Percentiles rank a stretch among this genome's conserved stretches.
phyloP scores from a whole-genome alignment of 768 basidiomycete genomes.

The Termitomyces sp. region DNA sequence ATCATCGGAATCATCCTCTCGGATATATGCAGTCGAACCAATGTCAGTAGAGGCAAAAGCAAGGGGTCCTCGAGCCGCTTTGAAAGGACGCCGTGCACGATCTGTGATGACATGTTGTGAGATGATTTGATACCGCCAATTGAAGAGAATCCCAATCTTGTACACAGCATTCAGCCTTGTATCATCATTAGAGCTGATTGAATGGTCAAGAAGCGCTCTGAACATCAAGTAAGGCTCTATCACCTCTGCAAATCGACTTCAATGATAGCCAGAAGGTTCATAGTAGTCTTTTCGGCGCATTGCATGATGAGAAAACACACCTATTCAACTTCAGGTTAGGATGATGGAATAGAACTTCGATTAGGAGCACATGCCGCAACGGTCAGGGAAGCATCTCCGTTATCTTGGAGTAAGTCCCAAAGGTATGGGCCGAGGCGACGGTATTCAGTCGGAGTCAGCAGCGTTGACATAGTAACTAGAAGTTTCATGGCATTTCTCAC shows the following conservation, averaged over 20 bases:
- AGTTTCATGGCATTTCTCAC: slow-evolving; percentile 49
- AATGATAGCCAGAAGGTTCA: slow-evolving; percentile 45
- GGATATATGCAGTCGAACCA: slow-evolving; percentile 57
- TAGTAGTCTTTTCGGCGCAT: slow-evolving; percentile 58
- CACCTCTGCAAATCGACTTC: slow-evolving; percentile 57
- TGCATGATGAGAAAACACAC: slow-evolving; percentile 69
- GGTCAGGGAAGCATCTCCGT: slow-evolving; percentile 38
- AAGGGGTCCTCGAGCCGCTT: slow-evolving; percentile 64
- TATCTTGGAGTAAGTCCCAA: slow-evolving; percentile 52
- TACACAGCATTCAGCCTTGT: slow-evolving; percentile 50
- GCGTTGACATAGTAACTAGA: slow-evolving; percentile 57
- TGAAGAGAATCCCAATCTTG: slow-evolving; percentile 52
- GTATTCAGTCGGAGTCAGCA: slow-evolving; percentile 48
- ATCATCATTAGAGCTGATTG: slow-evolving; percentile 43
- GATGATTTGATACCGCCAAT: slow-evolving; percentile 68
- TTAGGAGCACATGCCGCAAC: slow-evolving; percentile 41
- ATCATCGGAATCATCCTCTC: slow-evolving; percentile 48
- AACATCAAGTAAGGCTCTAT: background rate
- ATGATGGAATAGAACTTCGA: background rate
- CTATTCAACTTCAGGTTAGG: slow-evolving; percentile 23
- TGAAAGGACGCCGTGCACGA: slow-evolving; percentile 64
- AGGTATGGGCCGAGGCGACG: slow-evolving; percentile 47
- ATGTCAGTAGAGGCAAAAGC: slow-evolving; percentile 75
- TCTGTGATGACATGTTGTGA: slow-evolving; percentile 60
- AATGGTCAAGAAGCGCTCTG: background rate